Conservation (phyloP, 1,284 basidiomycete species). For the Cryptococcus neoformans region DNA sequence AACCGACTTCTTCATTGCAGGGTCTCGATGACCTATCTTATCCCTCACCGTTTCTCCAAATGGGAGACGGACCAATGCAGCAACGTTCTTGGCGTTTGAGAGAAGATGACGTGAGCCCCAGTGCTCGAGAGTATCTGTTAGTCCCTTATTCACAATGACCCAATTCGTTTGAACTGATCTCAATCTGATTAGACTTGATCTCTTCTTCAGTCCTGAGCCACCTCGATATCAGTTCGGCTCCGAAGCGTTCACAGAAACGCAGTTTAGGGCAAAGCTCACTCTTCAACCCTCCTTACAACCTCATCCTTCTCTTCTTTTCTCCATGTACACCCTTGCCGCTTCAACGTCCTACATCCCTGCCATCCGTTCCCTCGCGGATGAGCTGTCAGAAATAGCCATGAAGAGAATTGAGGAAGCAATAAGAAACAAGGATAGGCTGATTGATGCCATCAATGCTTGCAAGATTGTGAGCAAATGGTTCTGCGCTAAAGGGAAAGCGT, state of each 20-base stretch:
- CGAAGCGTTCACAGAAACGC: constrained; percentile 20
- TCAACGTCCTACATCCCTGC: constrained; percentile 28
- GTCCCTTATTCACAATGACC: neutral
- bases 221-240: constrained; percentile 17
- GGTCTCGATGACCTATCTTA: too few relatives aligned
- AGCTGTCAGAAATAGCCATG: constrained; percentile 19
- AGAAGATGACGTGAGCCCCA: constrained; percentile 14
- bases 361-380: constrained; percentile 19
- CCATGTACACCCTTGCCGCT: constrained; percentile 29
- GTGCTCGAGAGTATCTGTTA: constrained; percentile 28
- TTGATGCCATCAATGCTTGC: constrained; percentile 24
- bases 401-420: neutral
- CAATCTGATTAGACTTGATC: constrained; percentile 18
- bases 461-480: constrained; percentile 30
- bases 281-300: constrained; percentile 8
- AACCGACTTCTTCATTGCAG: too few relatives aligned
- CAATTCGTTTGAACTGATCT: neutral
- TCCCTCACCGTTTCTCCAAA: too few relatives aligned
- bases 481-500: constrained; percentile 9
- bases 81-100: neutral
- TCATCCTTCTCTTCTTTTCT: constrained; percentile 27
- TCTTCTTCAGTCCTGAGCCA: constrained; percentile 24
- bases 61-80: too few relatives aligned
- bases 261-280: constrained; percentile 16
- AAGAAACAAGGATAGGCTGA: constrained; percentile 12